A percentile compares a stretch with the other conserved stretches of the same genome.
Evolutionary conservation across 2,329 filamentous ascomycete species (phyloP).

Genomic region (Fusarium pininemorale): DNA sequence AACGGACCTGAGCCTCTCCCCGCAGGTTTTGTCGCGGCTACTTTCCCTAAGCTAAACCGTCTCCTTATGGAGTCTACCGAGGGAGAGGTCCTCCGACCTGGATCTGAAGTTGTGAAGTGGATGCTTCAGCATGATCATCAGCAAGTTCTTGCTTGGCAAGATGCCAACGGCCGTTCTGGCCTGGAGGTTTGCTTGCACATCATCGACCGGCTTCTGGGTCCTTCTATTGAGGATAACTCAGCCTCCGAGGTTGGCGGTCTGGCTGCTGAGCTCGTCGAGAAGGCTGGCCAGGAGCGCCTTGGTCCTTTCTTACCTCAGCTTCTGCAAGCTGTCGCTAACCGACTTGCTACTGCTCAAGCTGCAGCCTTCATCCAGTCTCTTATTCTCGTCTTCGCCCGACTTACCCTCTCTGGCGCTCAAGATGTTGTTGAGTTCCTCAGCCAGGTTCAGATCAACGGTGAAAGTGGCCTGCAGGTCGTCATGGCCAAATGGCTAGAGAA

Average conservation of each 20-base stretch:
- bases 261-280: conserved; percentile 94
- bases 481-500: conserved; percentile 97
- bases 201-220: conserved; percentile 87
- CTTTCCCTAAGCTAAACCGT: conserved; percentile 86
- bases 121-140: conserved; percentile 90
- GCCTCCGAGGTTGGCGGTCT: conserved; percentile 96
- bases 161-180: conserved; percentile 81
- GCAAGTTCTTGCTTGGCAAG: conserved; percentile 88
- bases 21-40: conserved; percentile 82
- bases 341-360: conserved; percentile 82
- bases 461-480: conserved; percentile 88
- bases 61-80: conserved; percentile 86
- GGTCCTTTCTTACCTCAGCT: conserved; percentile 91
- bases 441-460: conserved; percentile 80
- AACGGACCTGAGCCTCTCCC: conserved; percentile 87
- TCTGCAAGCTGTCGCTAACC: conserved; percentile 85
- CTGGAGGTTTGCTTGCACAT: conserved; percentile 90
- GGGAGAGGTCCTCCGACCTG: conserved; percentile 86
- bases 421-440: conserved; percentile 94
- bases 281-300: conserved; percentile 88
- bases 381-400: conserved; percentile 91
- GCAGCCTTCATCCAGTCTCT: conserved; percentile 94
- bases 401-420: conserved; percentile 83
- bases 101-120: conserved; percentile 86
- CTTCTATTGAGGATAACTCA: conserved; percentile 87